Percentiles rank a stretch among this genome's conserved stretches.
Conservation (phyloP, 306 rosid genomes). For the Inga oerstediana region DNA sequence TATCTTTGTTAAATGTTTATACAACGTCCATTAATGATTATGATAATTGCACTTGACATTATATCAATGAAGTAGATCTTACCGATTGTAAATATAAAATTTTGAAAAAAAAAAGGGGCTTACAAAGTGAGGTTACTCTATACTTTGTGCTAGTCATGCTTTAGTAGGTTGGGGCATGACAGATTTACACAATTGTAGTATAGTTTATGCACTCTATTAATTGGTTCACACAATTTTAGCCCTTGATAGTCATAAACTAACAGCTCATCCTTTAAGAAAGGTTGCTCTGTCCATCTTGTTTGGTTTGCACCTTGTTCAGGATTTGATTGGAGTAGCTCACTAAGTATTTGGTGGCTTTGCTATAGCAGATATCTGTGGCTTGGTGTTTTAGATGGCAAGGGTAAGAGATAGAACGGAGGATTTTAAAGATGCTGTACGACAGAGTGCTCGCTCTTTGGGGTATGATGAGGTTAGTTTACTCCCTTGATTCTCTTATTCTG, state of each 20-base stretch:
- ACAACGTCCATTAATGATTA: too few relatives aligned
- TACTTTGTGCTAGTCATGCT: too few relatives aligned
- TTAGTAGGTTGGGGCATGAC: too few relatives aligned
- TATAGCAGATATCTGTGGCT: neutral
- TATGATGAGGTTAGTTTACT: conserved; percentile 67
- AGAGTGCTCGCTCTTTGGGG: conserved; percentile 66
- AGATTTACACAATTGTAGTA: neutral
- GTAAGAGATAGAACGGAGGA: conserved; percentile 86
- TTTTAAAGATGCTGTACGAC: conserved; percentile 90
- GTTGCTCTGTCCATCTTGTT: neutral
- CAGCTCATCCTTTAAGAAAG: neutral
- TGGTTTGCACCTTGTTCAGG: neutral
- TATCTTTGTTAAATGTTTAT: too few relatives aligned
- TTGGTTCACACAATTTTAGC: neutral
- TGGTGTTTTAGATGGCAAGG: conserved; percentile 36
- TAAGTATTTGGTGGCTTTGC: neutral
- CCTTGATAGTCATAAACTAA: neutral
- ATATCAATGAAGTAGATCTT: too few relatives aligned
- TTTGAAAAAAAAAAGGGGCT: too few relatives aligned
- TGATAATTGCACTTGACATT: too few relatives aligned
- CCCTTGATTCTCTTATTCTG: neutral
- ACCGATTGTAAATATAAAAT: too few relatives aligned
- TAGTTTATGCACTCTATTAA: neutral
- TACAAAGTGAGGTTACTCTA: too few relatives aligned
- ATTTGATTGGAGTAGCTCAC: neutral